Evolutionary conservation across 345 rosid species (phyloP).

Genomic region (Euphorbia pulcherrima): DNA sequence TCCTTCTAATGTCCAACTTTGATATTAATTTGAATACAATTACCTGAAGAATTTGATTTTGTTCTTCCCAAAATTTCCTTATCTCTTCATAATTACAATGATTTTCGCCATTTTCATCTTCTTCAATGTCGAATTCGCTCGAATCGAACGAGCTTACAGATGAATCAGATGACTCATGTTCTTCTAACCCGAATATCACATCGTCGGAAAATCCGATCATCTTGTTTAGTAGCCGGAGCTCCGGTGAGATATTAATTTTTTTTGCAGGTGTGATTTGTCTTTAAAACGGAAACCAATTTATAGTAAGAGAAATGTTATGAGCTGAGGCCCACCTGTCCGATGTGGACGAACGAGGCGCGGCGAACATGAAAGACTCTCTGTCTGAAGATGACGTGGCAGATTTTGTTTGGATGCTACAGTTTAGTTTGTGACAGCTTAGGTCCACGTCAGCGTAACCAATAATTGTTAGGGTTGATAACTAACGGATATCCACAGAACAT

Average conservation of each 20-base stretch:
- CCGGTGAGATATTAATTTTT: constrained; percentile 20
- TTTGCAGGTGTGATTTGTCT: neutral
- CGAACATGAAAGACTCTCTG: constrained; percentile 25
- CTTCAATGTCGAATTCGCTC: constrained; percentile 17
- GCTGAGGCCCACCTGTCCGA: constrained; percentile 27
- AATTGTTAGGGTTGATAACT: constrained; percentile 8
- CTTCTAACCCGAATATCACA: constrained; percentile 52
- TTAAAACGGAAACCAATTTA: constrained; percentile 6
- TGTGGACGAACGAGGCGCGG: constrained; percentile 57
- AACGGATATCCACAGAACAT: constrained; percentile 41
- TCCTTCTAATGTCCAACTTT: too few species aligned
- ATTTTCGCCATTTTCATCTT: constrained; percentile 25
- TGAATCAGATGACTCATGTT: constrained; percentile 12
- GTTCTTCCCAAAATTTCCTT: constrained; percentile 66
- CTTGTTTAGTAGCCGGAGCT: constrained; percentile 24
- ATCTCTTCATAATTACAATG: constrained; percentile 37
- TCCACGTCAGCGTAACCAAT: constrained; percentile 45
- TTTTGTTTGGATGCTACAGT: constrained; percentile 2
- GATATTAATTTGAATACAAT: neutral
- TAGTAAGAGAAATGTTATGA: constrained; percentile 11
- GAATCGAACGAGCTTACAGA: constrained; percentile 21
- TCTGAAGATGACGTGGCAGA: constrained; percentile 26
- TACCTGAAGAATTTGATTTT: constrained; percentile 75
- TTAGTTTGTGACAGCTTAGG: constrained; percentile 32
- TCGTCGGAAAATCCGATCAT: constrained; percentile 51